A percentile compares a stretch with the other conserved stretches of the same genome.
Evolutionary conservation across 1,284 basidiomycete species (phyloP).

Genomic region (Naganishia liquefaciens): DNA sequence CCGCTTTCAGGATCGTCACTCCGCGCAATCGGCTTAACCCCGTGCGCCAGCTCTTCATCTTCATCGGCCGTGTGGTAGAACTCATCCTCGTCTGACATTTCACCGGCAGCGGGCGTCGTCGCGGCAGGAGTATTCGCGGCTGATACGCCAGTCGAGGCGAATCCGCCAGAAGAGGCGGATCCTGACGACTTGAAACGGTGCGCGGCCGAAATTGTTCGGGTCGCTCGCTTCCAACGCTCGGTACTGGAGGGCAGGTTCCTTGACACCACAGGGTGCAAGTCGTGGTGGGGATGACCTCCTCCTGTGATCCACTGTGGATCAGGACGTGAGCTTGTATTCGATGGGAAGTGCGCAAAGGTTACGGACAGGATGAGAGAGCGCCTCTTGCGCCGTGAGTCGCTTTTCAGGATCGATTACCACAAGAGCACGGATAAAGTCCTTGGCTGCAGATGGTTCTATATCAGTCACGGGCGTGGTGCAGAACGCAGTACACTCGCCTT

Average conservation of each 20-base stretch:
- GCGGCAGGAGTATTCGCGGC: slow-evolving; percentile 1
- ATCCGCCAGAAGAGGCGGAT: slow-evolving; percentile 24
- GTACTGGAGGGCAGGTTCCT: slow-evolving; percentile 63
- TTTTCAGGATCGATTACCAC: slow-evolving; percentile 71
- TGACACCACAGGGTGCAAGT: slow-evolving; percentile 68
- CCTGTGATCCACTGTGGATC: slow-evolving; percentile 57
- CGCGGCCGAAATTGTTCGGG: slow-evolving; percentile 17
- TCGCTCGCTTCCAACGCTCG: slow-evolving; percentile 22
- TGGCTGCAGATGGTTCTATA: slow-evolving; percentile 60
- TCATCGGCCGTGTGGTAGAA: slow-evolving; percentile 27
- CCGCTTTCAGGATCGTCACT: slow-evolving; percentile 20
- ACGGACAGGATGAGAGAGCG: slow-evolving; percentile 63
- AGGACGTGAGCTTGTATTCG: background rate
- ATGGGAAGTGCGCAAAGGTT: background rate
- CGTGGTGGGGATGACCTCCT: slow-evolving; percentile 58
- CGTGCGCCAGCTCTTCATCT: slow-evolving; percentile 1
- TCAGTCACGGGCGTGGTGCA: slow-evolving; percentile 27
- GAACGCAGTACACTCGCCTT: slow-evolving; percentile 57
- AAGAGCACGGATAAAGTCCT: slow-evolving; percentile 75
- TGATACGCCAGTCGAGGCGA: background rate
- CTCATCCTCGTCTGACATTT: slow-evolving; percentile 4
- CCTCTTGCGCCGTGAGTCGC: slow-evolving; percentile 74
- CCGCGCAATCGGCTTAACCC: background rate
- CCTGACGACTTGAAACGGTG: slow-evolving; percentile 25
- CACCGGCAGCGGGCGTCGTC: background rate